Evolutionary conservation across 1,284 basidiomycete genomes (phyloP).

Genomic region (Leccinum pachyderme): DNA sequence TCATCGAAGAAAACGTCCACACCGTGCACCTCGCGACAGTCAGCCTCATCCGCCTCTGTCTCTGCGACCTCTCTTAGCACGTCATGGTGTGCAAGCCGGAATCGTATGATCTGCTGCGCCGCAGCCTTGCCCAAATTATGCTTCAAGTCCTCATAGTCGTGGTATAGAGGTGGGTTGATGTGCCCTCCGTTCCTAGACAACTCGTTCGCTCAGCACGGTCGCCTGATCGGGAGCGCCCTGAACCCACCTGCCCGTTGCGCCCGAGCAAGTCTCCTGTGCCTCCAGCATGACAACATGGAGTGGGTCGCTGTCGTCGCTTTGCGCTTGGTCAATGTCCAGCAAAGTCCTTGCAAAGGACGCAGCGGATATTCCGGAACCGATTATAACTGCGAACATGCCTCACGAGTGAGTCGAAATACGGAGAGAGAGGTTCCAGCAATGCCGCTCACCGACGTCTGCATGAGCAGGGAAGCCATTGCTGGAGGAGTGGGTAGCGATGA

Average conservation of each 20-base stretch:
- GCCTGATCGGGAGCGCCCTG: not conserved
- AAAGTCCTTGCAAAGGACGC: conserved; percentile 44
- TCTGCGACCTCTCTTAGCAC: conserved; percentile 46
- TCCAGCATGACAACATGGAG: conserved; percentile 47
- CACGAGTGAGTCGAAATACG: not conserved
- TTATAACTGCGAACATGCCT: conserved; percentile 34
- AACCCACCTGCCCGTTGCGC: conserved; percentile 48
- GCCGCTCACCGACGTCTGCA: conserved; percentile 39
- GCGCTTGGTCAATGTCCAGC: conserved; percentile 29
- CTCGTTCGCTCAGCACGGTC: not conserved
- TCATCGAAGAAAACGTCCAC: conserved; percentile 49
- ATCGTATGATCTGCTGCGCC: conserved; percentile 57
- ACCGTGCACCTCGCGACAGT: conserved; percentile 47
- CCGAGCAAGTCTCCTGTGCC: conserved; percentile 49
- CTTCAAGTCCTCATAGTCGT: conserved; percentile 56
- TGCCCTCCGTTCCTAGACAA: conserved; percentile 65
- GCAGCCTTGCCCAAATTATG: conserved; percentile 42
- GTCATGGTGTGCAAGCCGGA: conserved; percentile 58
- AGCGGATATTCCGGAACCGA: conserved; percentile 52
- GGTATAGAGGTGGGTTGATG: conserved; percentile 59
- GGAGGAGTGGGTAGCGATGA: conserved; percentile 33
- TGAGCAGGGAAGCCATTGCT: conserved; percentile 33
- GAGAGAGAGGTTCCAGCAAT: not conserved
- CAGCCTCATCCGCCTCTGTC: conserved; percentile 42
- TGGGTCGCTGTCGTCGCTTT: conserved; percentile 12